phyloP scores from a whole-genome alignment of 352 stramenopile species.

The Globisporangium echinulatum region DNA sequence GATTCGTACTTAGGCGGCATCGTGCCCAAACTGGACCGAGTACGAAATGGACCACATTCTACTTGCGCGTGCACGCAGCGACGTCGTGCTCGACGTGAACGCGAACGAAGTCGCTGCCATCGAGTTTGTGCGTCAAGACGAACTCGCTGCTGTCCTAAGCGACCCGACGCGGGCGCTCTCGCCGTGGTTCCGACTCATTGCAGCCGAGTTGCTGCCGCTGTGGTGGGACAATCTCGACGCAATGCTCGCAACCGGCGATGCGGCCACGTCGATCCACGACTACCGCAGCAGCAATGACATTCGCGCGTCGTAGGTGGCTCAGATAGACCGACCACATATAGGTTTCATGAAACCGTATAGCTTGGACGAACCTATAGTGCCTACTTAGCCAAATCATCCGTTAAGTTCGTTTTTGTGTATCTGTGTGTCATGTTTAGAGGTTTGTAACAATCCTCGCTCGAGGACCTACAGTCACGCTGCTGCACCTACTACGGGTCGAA shows the following conservation, averaged over 20 bases:
- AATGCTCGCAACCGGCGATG: conserved; percentile 46
- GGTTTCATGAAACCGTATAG: too few species aligned
- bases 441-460: too few species aligned
- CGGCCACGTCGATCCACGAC: conserved; percentile 53
- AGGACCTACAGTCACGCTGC: conserved; percentile 1
- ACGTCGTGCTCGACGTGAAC: conserved; percentile 86
- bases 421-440: not conserved
- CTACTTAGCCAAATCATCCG: too few species aligned
- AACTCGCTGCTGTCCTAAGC: conserved; percentile 47
- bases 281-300: conserved; percentile 18
- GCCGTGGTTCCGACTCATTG: conserved; percentile 84
- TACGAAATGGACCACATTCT: conserved; percentile 99
- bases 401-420: too few species aligned
- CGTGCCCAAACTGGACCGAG: conserved; percentile 92
- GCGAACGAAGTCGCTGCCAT: conserved; percentile 90
- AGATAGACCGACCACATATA: too few species aligned
- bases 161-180: conserved; percentile 56
- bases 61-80: conserved; percentile 60
- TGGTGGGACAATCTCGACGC: conserved; percentile 73
- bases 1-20: conserved; percentile 32
- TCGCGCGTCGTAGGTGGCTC: too few species aligned
- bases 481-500: conserved; percentile 23
- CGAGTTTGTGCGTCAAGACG: conserved; percentile 82
- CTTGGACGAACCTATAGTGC: too few species aligned
- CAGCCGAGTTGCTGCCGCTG: conserved; percentile 47